Percentiles rank a stretch among this genome's conserved stretches.
Evolutionary conservation across 805 yeast species (phyloP).

Genomic region (Peterozyma xylosa): DNA sequence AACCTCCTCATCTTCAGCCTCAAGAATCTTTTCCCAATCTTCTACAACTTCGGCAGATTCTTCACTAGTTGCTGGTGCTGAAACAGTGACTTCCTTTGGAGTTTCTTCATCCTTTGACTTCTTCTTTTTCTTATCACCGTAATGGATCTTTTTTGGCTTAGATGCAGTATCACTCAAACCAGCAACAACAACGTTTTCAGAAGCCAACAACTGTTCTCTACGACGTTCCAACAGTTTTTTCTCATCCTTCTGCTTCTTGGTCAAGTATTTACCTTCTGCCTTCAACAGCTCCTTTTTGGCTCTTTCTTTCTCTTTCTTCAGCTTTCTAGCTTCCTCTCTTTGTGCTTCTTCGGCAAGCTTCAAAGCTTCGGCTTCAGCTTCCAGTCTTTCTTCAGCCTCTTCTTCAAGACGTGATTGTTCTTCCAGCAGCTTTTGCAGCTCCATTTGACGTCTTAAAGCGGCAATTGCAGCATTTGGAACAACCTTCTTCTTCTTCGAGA

Average conservation of each 20-base stretch:
- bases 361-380: conserved; percentile 41
- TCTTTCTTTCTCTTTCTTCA: conserved; percentile 83
- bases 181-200: conserved; percentile 67
- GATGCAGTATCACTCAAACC: conserved; percentile 41
- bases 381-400: conserved; percentile 54
- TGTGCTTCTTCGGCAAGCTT: conserved; percentile 58
- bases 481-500: conserved; percentile 61
- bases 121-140: conserved; percentile 63
- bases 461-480: conserved; percentile 80
- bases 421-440: conserved; percentile 79
- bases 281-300: conserved; percentile 83
- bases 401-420: conserved; percentile 69
- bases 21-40: conserved; percentile 78
- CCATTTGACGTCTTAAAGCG: conserved; percentile 84
- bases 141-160: conserved; percentile 63
- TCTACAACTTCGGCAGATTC: conserved; percentile 44
- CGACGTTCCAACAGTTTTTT: conserved; percentile 81
- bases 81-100: conserved; percentile 29
- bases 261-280: conserved; percentile 91
- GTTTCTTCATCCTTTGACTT: conserved; percentile 19
- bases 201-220: conserved; percentile 72
- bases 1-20: conserved; percentile 50
- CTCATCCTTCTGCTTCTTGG: conserved; percentile 94
- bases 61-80: conserved; percentile 19
- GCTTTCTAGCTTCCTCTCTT: conserved; percentile 49